Evolutionary conservation across 179 eudicot genomes (phyloP).

Genomic region (Beta lomatogona): DNA sequence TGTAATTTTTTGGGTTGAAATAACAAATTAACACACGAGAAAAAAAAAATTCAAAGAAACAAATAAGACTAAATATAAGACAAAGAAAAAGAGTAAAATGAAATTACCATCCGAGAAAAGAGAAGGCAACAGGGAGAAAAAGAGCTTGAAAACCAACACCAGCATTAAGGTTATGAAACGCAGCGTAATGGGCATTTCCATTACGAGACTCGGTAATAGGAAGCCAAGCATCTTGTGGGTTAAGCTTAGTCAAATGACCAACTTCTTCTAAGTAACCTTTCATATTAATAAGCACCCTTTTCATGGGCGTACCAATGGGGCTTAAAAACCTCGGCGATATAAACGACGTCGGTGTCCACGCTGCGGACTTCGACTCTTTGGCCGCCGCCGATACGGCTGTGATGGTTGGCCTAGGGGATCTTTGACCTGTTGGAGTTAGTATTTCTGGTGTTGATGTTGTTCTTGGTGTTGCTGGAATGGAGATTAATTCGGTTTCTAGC

Average conservation of each 20-base stretch:
- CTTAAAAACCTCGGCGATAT: slow-evolving; percentile 87
- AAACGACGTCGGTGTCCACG: slow-evolving; percentile 89
- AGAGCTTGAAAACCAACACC: slow-evolving; percentile 94
- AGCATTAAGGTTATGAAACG: slow-evolving; percentile 94
- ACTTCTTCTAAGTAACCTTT: slow-evolving; percentile 87
- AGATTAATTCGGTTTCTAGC: slow-evolving; percentile 78
- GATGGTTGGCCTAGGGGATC: slow-evolving; percentile 53
- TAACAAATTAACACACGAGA: too few species aligned
- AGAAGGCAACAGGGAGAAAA: slow-evolving; percentile 85
- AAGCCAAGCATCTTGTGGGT: slow-evolving; percentile 97
- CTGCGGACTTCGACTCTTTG: slow-evolving; percentile 33
- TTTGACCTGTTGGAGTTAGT: slow-evolving; percentile 65
- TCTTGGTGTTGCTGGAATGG: slow-evolving; percentile 82
- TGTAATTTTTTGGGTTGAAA: too few species aligned
- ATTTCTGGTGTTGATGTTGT: slow-evolving; percentile 79
- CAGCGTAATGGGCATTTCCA: slow-evolving; percentile 92
- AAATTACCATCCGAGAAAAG: slow-evolving; percentile 90
- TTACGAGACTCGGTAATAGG: slow-evolving; percentile 94
- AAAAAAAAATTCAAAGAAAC: too few species aligned
- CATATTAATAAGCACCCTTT: slow-evolving; percentile 81
- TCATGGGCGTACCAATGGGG: slow-evolving; percentile 98
- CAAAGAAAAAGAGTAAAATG: too few species aligned
- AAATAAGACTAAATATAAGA: not conserved
- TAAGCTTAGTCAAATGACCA: slow-evolving; percentile 86
- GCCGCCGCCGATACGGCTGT: slow-evolving; percentile 11